A percentile compares a stretch with the other conserved stretches of the same genome.
These are phyloP conservation scores for Saccharomycopsis hybrid DNA, from an alignment of 1,139 yeast genomes.

Conservation along the genomic window DNA sequence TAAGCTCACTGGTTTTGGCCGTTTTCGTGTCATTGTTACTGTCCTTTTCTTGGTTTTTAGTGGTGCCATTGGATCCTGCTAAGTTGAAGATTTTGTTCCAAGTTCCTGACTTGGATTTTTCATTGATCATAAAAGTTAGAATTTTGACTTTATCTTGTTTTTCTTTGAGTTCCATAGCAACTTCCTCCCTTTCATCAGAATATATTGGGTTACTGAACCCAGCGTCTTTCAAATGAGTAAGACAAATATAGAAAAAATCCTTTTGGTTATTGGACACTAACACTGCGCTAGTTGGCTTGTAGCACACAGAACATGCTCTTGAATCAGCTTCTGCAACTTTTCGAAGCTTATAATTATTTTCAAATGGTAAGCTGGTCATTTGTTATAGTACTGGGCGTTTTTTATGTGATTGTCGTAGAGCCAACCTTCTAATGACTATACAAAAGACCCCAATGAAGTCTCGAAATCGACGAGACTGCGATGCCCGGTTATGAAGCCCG, in stretches of 20 bases:
- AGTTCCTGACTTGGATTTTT: conserved; percentile 12
- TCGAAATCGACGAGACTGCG: too few relatives aligned
- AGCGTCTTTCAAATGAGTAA: conserved; percentile 18
- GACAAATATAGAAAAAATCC: conserved; percentile 21
- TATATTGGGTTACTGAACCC: conserved; percentile 17
- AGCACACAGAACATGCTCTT: conserved; percentile 20
- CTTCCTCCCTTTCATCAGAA: conserved; percentile 4
- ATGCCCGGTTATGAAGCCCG: too few relatives aligned
- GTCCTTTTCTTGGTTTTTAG: conserved; percentile 4
- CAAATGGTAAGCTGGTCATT: conserved; percentile 13
- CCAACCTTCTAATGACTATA: too few relatives aligned
- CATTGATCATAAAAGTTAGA: conserved; percentile 11
- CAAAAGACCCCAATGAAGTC: too few relatives aligned
- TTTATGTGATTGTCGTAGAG: too few relatives aligned
- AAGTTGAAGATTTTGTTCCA: conserved; percentile 13
- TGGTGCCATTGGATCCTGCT: background rate
- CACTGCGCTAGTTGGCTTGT: conserved; percentile 19
- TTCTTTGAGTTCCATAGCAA: conserved; percentile 1
- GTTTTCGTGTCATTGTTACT: background rate
- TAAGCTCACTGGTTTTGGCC: too few relatives aligned
- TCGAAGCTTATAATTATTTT: conserved; percentile 16
- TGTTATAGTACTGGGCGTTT: too few relatives aligned
- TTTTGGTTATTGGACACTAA: conserved; percentile 14
- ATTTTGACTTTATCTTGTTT: conserved; percentile 12
- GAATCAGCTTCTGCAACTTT: conserved; percentile 19